Percentiles rank a stretch among this genome's conserved stretches.
Conservation (phyloP, 1,284 basidiomycete species). For the Cystobasidiaceae sp. region DNA sequence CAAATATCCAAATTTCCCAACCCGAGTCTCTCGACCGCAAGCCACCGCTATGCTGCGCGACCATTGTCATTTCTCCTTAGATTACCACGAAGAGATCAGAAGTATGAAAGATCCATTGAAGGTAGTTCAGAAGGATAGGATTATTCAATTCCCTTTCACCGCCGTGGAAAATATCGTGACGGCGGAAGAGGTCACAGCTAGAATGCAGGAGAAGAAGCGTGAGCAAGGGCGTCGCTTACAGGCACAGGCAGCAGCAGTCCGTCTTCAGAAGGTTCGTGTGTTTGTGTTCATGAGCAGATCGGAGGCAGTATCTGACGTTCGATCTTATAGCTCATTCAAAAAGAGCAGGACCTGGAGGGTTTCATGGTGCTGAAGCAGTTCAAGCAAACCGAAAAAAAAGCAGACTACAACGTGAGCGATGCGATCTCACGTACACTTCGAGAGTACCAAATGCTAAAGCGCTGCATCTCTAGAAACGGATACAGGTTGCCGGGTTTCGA, state of each 20-base stretch:
- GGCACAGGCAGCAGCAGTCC: slow-evolving; percentile 82
- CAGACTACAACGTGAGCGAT: slow-evolving; percentile 64
- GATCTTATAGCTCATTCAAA: slow-evolving; percentile 63
- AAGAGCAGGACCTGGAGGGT: slow-evolving; percentile 74
- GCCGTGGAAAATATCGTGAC: slow-evolving; percentile 69
- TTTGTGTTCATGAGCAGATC: too few relatives aligned
- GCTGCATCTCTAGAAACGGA: slow-evolving; percentile 38
- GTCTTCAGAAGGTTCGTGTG: slow-evolving; percentile 68
- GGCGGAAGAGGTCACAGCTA: slow-evolving; percentile 80
- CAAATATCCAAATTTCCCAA: slow-evolving; percentile 85
- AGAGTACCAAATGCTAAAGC: not conserved
- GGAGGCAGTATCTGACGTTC: too few relatives aligned
- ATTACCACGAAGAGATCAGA: slow-evolving; percentile 68
- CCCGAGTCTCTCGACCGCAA: slow-evolving; percentile 54
- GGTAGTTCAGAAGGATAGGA: slow-evolving; percentile 62
- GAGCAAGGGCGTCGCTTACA: slow-evolving; percentile 83
- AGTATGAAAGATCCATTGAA: slow-evolving; percentile 60
- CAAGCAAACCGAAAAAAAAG: slow-evolving; percentile 62
- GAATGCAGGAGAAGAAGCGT: slow-evolving; percentile 68
- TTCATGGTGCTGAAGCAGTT: slow-evolving; percentile 63
- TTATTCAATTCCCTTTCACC: slow-evolving; percentile 79
- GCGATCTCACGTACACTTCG: too few relatives aligned
- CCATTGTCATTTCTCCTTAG: slow-evolving; percentile 75
- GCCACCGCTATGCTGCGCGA: slow-evolving; percentile 76
- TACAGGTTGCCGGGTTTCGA: slow-evolving; percentile 63